Conservation (phyloP, 2,329 filamentous ascomycete species). For the Fusarium caatingaense region DNA sequence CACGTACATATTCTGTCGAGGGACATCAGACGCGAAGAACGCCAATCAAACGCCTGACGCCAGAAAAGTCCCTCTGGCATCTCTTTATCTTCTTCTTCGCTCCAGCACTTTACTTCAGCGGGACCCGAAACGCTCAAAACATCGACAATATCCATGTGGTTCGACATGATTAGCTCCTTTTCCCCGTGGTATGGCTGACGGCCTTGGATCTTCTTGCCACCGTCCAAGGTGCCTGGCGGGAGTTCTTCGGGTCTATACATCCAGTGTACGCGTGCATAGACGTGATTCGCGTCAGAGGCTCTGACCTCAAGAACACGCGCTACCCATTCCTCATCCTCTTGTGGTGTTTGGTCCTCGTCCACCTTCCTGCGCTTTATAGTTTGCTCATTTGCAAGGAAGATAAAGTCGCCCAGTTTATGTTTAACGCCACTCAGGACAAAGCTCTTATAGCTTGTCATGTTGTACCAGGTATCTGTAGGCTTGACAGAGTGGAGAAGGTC, state of each 20-base stretch:
- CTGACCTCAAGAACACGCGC: not conserved
- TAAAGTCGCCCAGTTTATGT: not conserved
- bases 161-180: conserved; percentile 76
- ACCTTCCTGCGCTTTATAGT: not conserved
- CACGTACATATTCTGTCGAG: not conserved
- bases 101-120: not conserved
- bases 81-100: not conserved
- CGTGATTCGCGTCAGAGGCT: not conserved
- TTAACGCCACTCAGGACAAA: not conserved
- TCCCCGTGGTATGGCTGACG: conserved; percentile 71
- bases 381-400: not conserved
- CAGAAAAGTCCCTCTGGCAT: not conserved
- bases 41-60: not conserved
- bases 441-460: not conserved
- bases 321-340: not conserved
- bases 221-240: not conserved
- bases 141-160: conserved; percentile 77
- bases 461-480: not conserved
- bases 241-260: not conserved
- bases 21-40: not conserved
- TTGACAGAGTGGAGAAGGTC: not conserved
- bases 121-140: conserved; percentile 67
- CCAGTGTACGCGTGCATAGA: not conserved
- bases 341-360: not conserved
- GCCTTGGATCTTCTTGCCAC: not conserved